Base-by-base conservation (phyloP, 768 basidiomycete species). In the Lactarius trivialis region DNA sequence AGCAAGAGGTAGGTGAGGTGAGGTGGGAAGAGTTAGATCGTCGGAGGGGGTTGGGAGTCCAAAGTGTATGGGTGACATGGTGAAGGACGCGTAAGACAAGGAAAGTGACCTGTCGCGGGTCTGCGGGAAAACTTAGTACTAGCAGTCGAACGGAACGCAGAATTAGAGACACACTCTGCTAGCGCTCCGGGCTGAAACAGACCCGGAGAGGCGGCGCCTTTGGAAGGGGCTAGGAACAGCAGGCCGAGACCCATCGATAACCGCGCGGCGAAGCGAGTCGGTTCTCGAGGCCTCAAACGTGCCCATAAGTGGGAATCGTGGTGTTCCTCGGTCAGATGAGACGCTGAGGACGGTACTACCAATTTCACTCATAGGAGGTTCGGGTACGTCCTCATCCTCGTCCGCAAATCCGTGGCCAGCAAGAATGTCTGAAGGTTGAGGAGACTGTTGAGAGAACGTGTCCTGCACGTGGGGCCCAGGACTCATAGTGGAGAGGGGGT, bases 401-500 rank as follows among this genome's bases (percentile, higher is more conserved):
- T 63, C 56, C 21, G 48, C 56, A 45, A 69, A 82, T 34, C 82
- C 70, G 63, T 74, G 81, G 21, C 85, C 86, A 9, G 86, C 80
- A 30, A 89, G 76, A 60, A 89, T 89, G 68, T 89, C 88, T 28
- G 82, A 80, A 15, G 86, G 85, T 17, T 79, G 79, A n/a, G 83
- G 83, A 4, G 26, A 79, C 76, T 66, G 77, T 70, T 53, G 71
- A 60, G 63, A 68, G n/a, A 72, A 64, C 21, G 61, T 48, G 32
- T 67, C 55, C 63, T 71, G 58, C 34, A 67, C 74, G 69, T 79
- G 80, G 14, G 78, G 77, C 41, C 76, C 73, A 0, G 84, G 82
- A 62, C 82, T 85, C 70, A 91, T 79, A 8, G 86, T 90, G n/a
- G 85, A 89, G 69, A 86, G 73, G 55, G 89, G 89, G 62, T 91